A percentile compares a stretch with the other conserved stretches of the same genome.
Evolutionary conservation across 257 asterid species (phyloP).

Genomic region (Anisodus acutangulus): DNA sequence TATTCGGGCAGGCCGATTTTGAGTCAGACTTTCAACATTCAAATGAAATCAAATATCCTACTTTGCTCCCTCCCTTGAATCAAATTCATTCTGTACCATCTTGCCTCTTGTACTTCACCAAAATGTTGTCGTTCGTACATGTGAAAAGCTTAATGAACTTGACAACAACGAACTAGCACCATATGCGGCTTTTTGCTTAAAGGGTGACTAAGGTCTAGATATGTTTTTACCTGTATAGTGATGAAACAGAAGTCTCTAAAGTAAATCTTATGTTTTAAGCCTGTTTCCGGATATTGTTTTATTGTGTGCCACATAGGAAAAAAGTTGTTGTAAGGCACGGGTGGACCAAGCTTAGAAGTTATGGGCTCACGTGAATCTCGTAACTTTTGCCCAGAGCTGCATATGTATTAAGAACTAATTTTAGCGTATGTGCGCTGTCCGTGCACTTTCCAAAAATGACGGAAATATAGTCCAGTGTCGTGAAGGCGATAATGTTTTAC

Average conservation of each 20-base stretch:
- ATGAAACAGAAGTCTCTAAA: neutral
- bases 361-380: neutral
- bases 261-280: neutral
- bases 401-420: neutral
- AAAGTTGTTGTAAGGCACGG: neutral
- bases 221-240: neutral
- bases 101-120: neutral
- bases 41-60: neutral
- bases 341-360: neutral
- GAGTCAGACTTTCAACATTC: conserved; percentile 32
- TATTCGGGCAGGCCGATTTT: conserved; percentile 80
- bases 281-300: neutral
- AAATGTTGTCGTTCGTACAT: neutral
- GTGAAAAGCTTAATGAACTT: neutral
- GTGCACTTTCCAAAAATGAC: no score
- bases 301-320: neutral
- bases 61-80: neutral
- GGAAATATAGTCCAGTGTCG: no score
- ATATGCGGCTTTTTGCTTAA: neutral
- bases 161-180: neutral
- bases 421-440: no score
- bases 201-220: neutral
- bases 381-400: neutral
- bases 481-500: no score
- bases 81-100: conserved; percentile 2